phyloP scores from a whole-genome alignment of 2,329 filamentous ascomycete genomes.

The Endothia cerciana region DNA sequence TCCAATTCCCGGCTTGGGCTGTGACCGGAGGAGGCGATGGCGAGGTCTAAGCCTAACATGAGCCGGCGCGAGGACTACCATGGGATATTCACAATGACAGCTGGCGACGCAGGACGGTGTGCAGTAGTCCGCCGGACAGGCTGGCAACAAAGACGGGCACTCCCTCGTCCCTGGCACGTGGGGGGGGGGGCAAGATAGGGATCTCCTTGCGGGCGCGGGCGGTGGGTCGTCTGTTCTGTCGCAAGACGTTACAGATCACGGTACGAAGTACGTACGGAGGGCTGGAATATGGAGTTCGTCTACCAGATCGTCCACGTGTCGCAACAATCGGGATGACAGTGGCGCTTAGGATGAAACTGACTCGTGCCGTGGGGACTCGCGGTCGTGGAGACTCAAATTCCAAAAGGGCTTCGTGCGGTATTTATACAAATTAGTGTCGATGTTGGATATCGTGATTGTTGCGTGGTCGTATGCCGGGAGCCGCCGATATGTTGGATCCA shows the following conservation, averaged over 20 bases:
- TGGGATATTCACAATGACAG: constrained; percentile 3
- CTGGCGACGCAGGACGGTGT: constrained; percentile 6
- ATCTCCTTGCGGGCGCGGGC: constrained; percentile 14
- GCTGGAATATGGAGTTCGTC: constrained; percentile 3
- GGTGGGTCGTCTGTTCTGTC: constrained; percentile 13
- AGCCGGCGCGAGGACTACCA: constrained; percentile 3
- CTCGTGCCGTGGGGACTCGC: constrained; percentile 5
- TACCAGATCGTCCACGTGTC: not conserved
- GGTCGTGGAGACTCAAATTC: not conserved
- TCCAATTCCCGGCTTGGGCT: not conserved
- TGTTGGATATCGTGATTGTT: constrained; percentile 18
- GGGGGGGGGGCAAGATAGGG: constrained; percentile 8
- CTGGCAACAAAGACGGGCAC: not conserved
- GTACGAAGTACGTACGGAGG: not conserved
- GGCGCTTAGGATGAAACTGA: not conserved
- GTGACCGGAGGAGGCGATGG: not conserved
- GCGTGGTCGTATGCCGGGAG: constrained; percentile 15
- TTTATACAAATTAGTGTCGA: not conserved
- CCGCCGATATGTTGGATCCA: constrained; percentile 1
- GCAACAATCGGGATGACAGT: not conserved
- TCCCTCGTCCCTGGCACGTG: not conserved
- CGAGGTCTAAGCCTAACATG: not conserved
- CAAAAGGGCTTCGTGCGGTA: constrained; percentile 4
- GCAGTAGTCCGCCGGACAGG: not conserved
- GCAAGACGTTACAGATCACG: constrained; percentile 7